phyloP scores from a whole-genome alignment of 495 filamentous ascomycete genomes.

The Aspergillus saccharolyticus region DNA sequence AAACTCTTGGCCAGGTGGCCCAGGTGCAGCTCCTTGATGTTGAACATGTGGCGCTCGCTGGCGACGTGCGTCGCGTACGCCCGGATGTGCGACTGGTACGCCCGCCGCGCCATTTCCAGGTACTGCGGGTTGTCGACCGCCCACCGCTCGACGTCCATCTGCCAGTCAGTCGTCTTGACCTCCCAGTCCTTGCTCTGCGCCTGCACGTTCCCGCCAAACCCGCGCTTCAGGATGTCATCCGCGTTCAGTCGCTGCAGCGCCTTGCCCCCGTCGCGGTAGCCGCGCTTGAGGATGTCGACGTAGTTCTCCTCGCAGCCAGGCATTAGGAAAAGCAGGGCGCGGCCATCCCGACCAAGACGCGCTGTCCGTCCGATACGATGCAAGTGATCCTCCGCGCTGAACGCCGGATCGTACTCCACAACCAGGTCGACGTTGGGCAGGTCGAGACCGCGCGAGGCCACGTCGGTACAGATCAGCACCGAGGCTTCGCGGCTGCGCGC shows the following conservation, averaged over 20 bases:
- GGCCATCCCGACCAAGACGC: slow-evolving; percentile 82
- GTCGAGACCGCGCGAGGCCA: slow-evolving; percentile 90
- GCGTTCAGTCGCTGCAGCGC: slow-evolving; percentile 50
- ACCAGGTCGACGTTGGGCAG: slow-evolving; percentile 90
- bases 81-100: slow-evolving; percentile 85
- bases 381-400: slow-evolving; percentile 83
- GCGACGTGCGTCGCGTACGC: slow-evolving; percentile 92
- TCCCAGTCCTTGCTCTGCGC: slow-evolving; percentile 54
- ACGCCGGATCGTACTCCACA: slow-evolving; percentile 91
- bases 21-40: slow-evolving; percentile 82
- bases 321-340: slow-evolving; percentile 80
- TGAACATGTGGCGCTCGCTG: slow-evolving; percentile 75
- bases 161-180: slow-evolving; percentile 68
- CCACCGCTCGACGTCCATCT: slow-evolving; percentile 71
- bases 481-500: slow-evolving; percentile 56
- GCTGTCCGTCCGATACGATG: slow-evolving; percentile 94
- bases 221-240: slow-evolving; percentile 58
- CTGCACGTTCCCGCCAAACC: slow-evolving; percentile 46
- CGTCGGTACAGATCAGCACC: slow-evolving; percentile 88
- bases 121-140: slow-evolving; percentile 52
- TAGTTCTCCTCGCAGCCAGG: slow-evolving; percentile 91
- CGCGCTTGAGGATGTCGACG: slow-evolving; percentile 61
- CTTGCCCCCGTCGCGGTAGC: slow-evolving; percentile 52
- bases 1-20: slow-evolving; percentile 94
- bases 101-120: slow-evolving; percentile 69